Base-by-base conservation (phyloP, 495 filamentous ascomycete genomes). In the Tuber umbilicatum region DNA sequence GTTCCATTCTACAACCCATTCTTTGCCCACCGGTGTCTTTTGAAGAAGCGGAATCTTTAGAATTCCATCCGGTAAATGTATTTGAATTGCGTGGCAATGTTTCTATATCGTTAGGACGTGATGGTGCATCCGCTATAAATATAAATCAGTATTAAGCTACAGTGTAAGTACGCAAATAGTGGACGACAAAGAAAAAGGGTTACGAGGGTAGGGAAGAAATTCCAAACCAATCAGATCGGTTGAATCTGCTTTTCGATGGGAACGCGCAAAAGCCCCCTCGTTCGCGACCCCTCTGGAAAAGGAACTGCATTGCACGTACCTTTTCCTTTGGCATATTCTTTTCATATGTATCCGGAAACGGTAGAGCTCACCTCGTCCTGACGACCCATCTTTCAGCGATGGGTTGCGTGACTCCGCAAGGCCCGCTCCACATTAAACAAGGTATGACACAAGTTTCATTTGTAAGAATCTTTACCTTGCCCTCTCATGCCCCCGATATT, bases 261-360 rank as follows among this genome's bases (percentile, higher is more conserved):
- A n/a, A n/a, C n/a, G n/a, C n/a, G n/a, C 23, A 23, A 55, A 27
- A 55, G 47, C 55, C 6, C 55, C 14, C 7, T 7, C 45, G 12
- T n/a, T 60, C 47, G 16, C n/a, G n/a, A 14, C 50, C 50, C 45
- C 50, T 60, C n/a, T 27, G 9, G 21, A 60, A 5, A 64, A 31
- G 55, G 27, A 27, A 64, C 14, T 31, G 27, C 27, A 35, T 64
- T 31, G 55, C 7, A 64, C 55, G 14, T 35, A 64, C 55, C 55
- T 27, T 72, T 72, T 72, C n/a, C 45, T 72, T 60, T 75, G 76
- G 70, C 74, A 70, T 45, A 70, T 71, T 21, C 77, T 74, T 17
- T 60, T 60, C 43, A 60, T 72, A 9, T 55, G 43, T 16, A 27
- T 55, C 43, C 47, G 71, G 10, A 60, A 60, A 17, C 45, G 35